These are phyloP conservation scores for Candida tetrigidarum DNA, from an alignment of 1,139 yeast species.

Conservation along the genomic window DNA sequence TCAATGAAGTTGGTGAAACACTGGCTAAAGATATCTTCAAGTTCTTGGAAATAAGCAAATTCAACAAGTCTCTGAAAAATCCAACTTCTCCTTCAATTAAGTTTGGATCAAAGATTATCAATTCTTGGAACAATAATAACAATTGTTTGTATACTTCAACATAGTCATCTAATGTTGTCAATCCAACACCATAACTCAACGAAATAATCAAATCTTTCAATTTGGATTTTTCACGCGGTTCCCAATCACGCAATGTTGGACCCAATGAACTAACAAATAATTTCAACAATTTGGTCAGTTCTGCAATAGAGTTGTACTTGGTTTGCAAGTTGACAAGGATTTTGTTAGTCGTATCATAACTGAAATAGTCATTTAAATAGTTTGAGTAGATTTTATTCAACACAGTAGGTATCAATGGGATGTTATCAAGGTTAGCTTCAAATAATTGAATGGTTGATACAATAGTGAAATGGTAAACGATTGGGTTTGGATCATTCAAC, in stretches of 20 bases:
- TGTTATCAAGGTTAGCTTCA: constrained; percentile 56
- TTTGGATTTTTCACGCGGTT: constrained; percentile 23
- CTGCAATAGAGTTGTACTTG: constrained; percentile 29
- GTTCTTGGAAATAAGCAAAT: constrained; percentile 39
- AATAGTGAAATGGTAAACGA: constrained; percentile 75
- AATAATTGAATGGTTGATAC: constrained; percentile 61
- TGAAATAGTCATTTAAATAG: constrained; percentile 54
- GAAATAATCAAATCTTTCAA: constrained; percentile 36
- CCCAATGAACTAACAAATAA: constrained; percentile 42
- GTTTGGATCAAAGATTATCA: constrained; percentile 44
- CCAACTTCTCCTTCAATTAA: constrained; percentile 36
- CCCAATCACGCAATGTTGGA: constrained; percentile 37
- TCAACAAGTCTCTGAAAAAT: constrained; percentile 36
- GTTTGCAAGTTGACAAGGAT: constrained; percentile 34
- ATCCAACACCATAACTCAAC: constrained; percentile 39
- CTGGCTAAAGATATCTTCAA: constrained; percentile 41
- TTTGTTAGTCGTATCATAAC: constrained; percentile 34
- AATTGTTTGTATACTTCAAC: constrained; percentile 29
- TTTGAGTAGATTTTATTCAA: constrained; percentile 50
- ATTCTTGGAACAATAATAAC: constrained; percentile 40
- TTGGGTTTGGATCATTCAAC: constrained; percentile 81
- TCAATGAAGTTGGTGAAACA: constrained; percentile 39
- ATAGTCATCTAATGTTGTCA: constrained; percentile 32
- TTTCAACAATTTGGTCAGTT: constrained; percentile 31
- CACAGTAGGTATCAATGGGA: constrained; percentile 48